Evolutionary conservation across 768 basidiomycete species (phyloP), one percentile per base, ranked within the genome.

Genomic region (Podaxis sp.): DNA sequence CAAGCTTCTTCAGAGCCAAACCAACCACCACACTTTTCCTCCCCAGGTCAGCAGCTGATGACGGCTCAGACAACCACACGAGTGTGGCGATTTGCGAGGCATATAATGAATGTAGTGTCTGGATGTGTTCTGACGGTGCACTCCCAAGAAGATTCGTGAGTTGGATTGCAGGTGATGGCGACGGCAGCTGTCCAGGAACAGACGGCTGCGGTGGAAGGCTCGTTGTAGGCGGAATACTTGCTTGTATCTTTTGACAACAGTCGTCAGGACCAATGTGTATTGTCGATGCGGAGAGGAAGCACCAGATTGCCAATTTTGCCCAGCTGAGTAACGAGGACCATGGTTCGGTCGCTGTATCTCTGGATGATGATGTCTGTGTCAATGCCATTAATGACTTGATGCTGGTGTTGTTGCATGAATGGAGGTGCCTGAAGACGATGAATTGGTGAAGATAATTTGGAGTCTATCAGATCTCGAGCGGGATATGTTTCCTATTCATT

Each of bases 291-390:
- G 19, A 57, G 30, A 44, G 36, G 28, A 68, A 76, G 73, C 71
- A 96, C 95, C 77, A 99, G 72, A 70, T 82, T 87, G 61, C 96
- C 96, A 12, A 96, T 89, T 84, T 95, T 96, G 42, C 92, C 92
- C 64, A 93, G 72, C 74, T 99, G 96, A 1, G 94, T 95, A 58
- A 98, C 81, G 24, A 97, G 79, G n/a, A 97, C 87, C 19, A 99
- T 79, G 12, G 86, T 78, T 26, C 93, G 83, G 75, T 98, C 96
- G 58, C 84, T 83, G 71, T 86, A 99, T 0, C 79, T 77, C 69
- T 97, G 94, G 6, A 96, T 71, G 51, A 95, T 67, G 15, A 97
- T 76, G 59, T 96, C 88, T 2, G 93, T 97, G 17, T 71, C 74
- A 12, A 80, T 74, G 12, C 85, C 90, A 49, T 83, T 71, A 11